Conservation (phyloP, 495 filamentous ascomycete genomes). For the Penicillium cataractarum region DNA sequence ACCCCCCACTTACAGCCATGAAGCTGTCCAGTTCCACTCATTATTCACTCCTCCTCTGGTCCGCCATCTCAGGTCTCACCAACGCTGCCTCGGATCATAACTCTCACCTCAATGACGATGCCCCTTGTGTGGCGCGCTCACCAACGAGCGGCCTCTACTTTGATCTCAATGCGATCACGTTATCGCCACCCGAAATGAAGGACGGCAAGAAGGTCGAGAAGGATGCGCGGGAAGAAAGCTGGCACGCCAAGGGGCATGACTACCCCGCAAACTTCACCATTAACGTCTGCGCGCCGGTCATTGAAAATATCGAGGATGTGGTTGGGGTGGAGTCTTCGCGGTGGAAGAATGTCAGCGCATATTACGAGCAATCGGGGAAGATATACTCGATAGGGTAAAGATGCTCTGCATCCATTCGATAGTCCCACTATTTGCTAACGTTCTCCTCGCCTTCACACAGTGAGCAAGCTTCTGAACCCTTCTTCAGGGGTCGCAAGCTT, state of each 20-base stretch:
- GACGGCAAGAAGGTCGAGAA: constrained; percentile 62
- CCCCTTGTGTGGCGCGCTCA: constrained; percentile 79
- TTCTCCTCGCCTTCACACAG: constrained; percentile 41
- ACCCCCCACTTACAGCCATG: constrained; percentile 18
- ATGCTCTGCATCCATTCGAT: background rate
- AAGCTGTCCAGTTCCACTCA: constrained; percentile 27
- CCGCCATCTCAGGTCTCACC: constrained; percentile 22
- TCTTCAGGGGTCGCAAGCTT: constrained; percentile 86
- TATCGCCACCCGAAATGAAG: constrained; percentile 52
- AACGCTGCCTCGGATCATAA: constrained; percentile 30
- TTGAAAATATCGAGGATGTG: constrained; percentile 74
- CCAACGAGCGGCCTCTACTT: constrained; percentile 79
- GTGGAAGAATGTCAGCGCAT: constrained; percentile 90
- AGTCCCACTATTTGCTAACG: constrained; percentile 13
- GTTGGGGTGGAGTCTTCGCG: constrained; percentile 63
- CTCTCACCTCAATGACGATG: constrained; percentile 31
- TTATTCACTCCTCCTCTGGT: constrained; percentile 27
- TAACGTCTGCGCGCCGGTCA: constrained; percentile 88
- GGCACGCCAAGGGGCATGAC: constrained; percentile 81
- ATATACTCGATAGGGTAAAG: constrained; percentile 82
- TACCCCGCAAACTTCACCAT: constrained; percentile 90
- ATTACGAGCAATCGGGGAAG: constrained; percentile 72
- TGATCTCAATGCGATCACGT: constrained; percentile 78
- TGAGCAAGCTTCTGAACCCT: constrained; percentile 65
- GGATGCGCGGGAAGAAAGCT: constrained; percentile 70